phyloP scores from a whole-genome alignment of 202 grass and related monocot species.

The Saccharum hybrid region DNA sequence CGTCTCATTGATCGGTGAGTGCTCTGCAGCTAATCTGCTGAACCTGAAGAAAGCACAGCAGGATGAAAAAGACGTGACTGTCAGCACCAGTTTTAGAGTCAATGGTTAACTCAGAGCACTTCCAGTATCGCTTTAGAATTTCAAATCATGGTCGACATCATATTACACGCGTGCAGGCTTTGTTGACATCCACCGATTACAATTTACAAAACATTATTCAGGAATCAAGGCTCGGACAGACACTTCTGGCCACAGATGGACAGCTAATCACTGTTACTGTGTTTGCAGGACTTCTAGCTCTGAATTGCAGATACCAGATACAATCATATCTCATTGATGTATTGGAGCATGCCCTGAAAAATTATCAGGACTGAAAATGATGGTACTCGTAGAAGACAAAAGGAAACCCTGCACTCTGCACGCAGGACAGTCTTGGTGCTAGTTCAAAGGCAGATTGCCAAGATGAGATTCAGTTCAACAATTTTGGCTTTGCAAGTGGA shows the following conservation, averaged over 20 bases:
- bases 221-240: slow-evolving; percentile 10
- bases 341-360: too few species aligned
- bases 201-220: slow-evolving; percentile 8
- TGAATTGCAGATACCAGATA: slow-evolving; percentile 24
- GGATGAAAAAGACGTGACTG: not conserved
- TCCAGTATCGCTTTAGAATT: not conserved
- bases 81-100: not conserved
- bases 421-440: not conserved
- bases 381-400: not conserved
- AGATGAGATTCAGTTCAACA: not conserved
- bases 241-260: slow-evolving; percentile 11
- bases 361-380: not conserved
- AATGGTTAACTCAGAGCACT: not conserved
- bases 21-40: not conserved
- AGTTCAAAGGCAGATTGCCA: not conserved
- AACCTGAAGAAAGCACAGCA: not conserved
- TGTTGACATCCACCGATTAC: slow-evolving; percentile 8
- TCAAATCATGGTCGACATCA: slow-evolving; percentile 21
- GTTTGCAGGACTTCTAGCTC: not conserved
- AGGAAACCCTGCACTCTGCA: not conserved
- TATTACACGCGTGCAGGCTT: slow-evolving; percentile 2
- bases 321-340: not conserved
- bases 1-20: not conserved
- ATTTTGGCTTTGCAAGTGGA: not conserved
- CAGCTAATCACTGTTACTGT: slow-evolving; percentile 12